phyloP scores from a whole-genome alignment of 1,284 basidiomycete genomes.

The Ganoderma lingzhi region DNA sequence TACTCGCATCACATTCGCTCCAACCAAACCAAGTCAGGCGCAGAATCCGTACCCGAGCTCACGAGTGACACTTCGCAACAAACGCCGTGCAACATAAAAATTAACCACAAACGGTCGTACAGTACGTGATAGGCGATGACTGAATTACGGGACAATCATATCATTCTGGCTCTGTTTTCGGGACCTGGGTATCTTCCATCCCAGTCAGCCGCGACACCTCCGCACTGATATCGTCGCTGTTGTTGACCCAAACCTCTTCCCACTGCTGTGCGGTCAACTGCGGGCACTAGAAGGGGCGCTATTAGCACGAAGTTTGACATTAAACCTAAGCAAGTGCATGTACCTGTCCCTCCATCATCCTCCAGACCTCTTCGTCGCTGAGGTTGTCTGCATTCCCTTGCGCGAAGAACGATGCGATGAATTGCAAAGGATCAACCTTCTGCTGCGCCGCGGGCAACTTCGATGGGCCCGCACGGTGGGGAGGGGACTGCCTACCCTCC shows the following conservation, averaged over 20 bases:
- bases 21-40: not conserved
- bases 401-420: slow-evolving; percentile 61
- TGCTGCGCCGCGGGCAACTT: not conserved
- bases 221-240: slow-evolving; percentile 50
- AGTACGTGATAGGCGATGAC: not conserved
- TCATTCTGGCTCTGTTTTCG: slow-evolving; percentile 23
- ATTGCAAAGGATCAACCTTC: slow-evolving; percentile 50
- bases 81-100: slow-evolving; percentile 4
- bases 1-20: slow-evolving; percentile 14
- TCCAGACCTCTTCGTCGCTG: slow-evolving; percentile 58
- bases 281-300: slow-evolving; percentile 45
- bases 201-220: slow-evolving; percentile 32
- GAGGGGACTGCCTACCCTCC: not conserved
- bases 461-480: not conserved
- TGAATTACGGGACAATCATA: not conserved
- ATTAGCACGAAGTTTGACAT: not conserved
- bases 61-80: not conserved
- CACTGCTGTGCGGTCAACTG: slow-evolving; percentile 59
- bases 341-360: slow-evolving; percentile 39
- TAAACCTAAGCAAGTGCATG: not conserved
- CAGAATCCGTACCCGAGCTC: not conserved
- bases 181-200: not conserved
- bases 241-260: slow-evolving; percentile 62
- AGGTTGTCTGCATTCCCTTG: slow-evolving; percentile 53
- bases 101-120: not conserved